Evolutionary conservation across 1,139 yeast genomes (phyloP).

Genomic region (Arxiozyma slooffiae): DNA sequence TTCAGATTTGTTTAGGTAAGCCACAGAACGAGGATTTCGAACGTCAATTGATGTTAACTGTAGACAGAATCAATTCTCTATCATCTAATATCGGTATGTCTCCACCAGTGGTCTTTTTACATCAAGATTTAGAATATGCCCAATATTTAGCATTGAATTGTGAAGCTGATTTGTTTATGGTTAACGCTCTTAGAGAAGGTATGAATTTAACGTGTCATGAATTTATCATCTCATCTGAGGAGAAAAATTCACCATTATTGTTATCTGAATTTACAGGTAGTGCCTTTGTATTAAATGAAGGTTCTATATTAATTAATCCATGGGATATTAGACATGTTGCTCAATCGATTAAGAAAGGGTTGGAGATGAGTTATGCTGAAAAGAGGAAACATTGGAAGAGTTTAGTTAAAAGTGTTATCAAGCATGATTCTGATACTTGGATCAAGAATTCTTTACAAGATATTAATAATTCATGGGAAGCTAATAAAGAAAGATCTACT

Average conservation of each 20-base stretch:
- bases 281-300: conserved; percentile 62
- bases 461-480: conserved; percentile 52
- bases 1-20: conserved; percentile 68
- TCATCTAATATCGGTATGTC: conserved; percentile 63
- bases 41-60: conserved; percentile 64
- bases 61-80: conserved; percentile 73
- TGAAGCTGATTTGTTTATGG: conserved; percentile 82
- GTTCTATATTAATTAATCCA: conserved; percentile 78
- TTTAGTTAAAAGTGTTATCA: conserved; percentile 48
- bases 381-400: conserved; percentile 52
- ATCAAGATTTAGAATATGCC: conserved; percentile 79
- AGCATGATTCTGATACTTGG: conserved; percentile 72
- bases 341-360: conserved; percentile 47
- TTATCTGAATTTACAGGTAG: conserved; percentile 93
- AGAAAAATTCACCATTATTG: conserved; percentile 69
- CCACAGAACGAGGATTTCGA: conserved; percentile 47
- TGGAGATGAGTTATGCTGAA: conserved; percentile 55
- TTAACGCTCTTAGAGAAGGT: conserved; percentile 90
- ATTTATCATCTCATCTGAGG: conserved; percentile 67
- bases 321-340: conserved; percentile 73
- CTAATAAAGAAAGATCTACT: conserved; percentile 39
- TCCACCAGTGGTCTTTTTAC: conserved; percentile 79
- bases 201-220: conserved; percentile 95
- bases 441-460: conserved; percentile 47
- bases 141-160: conserved; percentile 79